Base-by-base conservation (phyloP, 129 eudicot genomes). In the Cynara cardunculus region DNA sequence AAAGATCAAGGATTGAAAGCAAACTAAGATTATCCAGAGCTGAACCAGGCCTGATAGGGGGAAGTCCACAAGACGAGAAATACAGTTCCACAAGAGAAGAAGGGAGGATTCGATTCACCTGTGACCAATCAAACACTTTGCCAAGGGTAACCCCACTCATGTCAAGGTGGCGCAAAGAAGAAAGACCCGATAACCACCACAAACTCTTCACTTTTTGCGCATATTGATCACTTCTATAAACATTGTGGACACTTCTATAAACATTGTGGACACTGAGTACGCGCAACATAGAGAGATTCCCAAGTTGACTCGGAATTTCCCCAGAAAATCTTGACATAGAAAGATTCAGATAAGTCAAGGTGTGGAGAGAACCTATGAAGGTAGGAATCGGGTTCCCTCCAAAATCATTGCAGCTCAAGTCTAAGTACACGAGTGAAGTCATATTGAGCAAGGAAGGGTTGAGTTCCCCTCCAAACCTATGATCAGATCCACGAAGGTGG, bases 151-250 rank as follows among this genome's bases (percentile, higher is more conserved):
- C 80, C 26, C 62, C 61, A 14, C 81, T 73, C 85, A 85, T 32
- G 81, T 87, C 86, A 18, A 89, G 88, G 49, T 84, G 80, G 71
- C 80, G 69, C 69, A 89, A 73, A 31, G 16, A 71, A 19, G 81
- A 61, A 67, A 89, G 85, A 76, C 78, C 65, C 6, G 87, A 82
- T 34, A 89, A 72, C 88, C 93, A 86, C 61, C 9, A 77, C 62
- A 86, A 67, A 71, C 77, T 79, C 73, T 79, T 59, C 37, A 71
- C 86, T 25, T 0, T 37, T 44, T 25, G 78, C 31, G 30, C 73
- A 53, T 82, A 69, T 73, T 77, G 65, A 24, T 62, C 76, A 73
- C 69, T 32, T 22, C 66, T 41, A 64, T 27, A 27, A 25, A 32
- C 14, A 0, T 39, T 25, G n/a, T n/a, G n/a, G n/a, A n/a, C 79